Evolutionary conservation across 805 yeast genomes (phyloP), one percentile per base, ranked within the genome.

Genomic region (Alloascoidea africana): DNA sequence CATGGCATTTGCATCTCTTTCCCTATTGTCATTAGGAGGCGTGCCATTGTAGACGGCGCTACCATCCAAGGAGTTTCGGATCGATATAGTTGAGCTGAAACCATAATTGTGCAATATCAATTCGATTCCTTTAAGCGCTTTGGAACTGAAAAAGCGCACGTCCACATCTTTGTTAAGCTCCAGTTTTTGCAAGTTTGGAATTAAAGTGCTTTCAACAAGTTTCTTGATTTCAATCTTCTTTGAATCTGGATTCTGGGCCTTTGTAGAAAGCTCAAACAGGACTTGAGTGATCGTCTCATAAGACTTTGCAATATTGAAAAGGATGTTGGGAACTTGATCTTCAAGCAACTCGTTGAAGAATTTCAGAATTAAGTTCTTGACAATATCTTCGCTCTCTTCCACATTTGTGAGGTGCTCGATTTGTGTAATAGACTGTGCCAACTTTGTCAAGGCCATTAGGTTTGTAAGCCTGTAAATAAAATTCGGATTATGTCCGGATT

Each of bases 271-370:
- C 38, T 49, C 45, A 39, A 44, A 39, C 41, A 82, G 59, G 13
- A 74, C 63, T 49, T 73, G 70, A 4, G 75, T 75, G 23, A 81
- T 64, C 17, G 66, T 61, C 33, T 72, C 67, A 51, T 81, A 74
- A 13, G 94, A 72, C 58, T 85, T 86, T 17, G 99, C 96, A 44
- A 82, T 86, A 59, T 87, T 91, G 63, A 91, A 91, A 53, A 96
- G 72, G 44, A 91, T 87, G 57, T 91, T 91, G 48, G 99, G 96
- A 40, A 91, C 96, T 4, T 75, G 69, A 59, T 91, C 98, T 30
- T 64, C 65, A 32, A 76, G 66, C 48, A 89, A 65, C 36, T 71
- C 74, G 46, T 74, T 68, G 42, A 91, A 65, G 51, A 84, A 87
- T 16, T 96, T 96, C 48, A 86, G 63, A 34, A 87, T 70, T 46